phyloP scores from a whole-genome alignment of 1,284 basidiomycete genomes.

The Gomphus bonarii region DNA sequence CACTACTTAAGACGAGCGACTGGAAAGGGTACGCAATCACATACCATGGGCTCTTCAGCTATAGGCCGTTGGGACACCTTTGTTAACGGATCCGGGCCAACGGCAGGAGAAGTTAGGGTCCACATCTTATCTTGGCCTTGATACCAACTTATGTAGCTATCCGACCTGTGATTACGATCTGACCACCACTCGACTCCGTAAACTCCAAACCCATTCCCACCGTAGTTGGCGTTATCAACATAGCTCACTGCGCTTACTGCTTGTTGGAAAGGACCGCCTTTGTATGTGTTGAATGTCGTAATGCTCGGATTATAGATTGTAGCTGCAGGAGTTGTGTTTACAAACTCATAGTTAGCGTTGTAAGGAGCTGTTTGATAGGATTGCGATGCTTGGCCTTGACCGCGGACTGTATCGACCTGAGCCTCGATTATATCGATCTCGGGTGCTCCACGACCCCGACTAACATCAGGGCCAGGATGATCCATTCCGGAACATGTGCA shows the following conservation, averaged over 20 bases:
- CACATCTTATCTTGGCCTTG: slow-evolving; percentile 50
- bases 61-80: slow-evolving; percentile 55
- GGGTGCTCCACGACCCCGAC: slow-evolving; percentile 43
- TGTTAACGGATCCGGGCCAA: slow-evolving; percentile 46
- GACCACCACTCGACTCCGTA: slow-evolving; percentile 74
- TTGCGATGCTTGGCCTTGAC: slow-evolving; percentile 61
- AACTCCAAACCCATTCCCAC: slow-evolving; percentile 36
- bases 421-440: slow-evolving; percentile 65
- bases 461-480: slow-evolving; percentile 50
- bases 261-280: slow-evolving; percentile 73
- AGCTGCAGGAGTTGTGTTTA: slow-evolving; percentile 41
- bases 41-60: slow-evolving; percentile 62
- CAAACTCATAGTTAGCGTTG: slow-evolving; percentile 56
- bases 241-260: slow-evolving; percentile 58
- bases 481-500: slow-evolving; percentile 49
- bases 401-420: slow-evolving; percentile 29
- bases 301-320: slow-evolving; percentile 40
- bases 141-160: slow-evolving; percentile 71
- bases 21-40: neutral
- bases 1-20: slow-evolving; percentile 7
- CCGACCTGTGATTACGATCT: slow-evolving; percentile 44
- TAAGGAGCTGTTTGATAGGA: slow-evolving; percentile 76
- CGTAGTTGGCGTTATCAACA: slow-evolving; percentile 45
- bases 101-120: slow-evolving; percentile 48
- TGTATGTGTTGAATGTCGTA: slow-evolving; percentile 61